Percentiles rank a stretch among this genome's conserved stretches.
phyloP scores from a whole-genome alignment of 805 yeast species.

The Cephaloascus albidus region DNA sequence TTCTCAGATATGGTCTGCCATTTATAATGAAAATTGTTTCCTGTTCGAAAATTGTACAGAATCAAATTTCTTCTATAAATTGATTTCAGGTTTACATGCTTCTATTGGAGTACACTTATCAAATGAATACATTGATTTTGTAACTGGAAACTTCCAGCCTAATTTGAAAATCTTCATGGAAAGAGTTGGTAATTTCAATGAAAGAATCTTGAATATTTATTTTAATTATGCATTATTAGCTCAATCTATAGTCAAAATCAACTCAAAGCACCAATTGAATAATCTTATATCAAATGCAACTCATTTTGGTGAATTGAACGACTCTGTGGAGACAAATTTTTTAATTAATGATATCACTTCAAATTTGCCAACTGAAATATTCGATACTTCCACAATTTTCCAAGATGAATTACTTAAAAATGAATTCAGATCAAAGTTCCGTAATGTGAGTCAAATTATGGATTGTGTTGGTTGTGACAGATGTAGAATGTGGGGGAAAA shows the following conservation, averaged over 20 bases:
- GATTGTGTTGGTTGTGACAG: conserved; percentile 98
- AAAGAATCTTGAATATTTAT: conserved; percentile 80
- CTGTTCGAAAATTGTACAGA: conserved; percentile 63
- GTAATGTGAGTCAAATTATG: conserved; percentile 87
- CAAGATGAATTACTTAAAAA: conserved; percentile 42
- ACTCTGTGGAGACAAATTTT: conserved; percentile 9
- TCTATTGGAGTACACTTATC: conserved; percentile 90
- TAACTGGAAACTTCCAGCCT: conserved; percentile 78
- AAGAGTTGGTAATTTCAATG: conserved; percentile 85
- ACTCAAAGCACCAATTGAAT: conserved; percentile 9
- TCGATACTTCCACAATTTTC: background rate
- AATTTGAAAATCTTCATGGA: conserved; percentile 74
- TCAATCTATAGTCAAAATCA: conserved; percentile 64
- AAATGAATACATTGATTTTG: conserved; percentile 63
- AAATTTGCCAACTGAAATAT: background rate
- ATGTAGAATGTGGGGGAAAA: conserved; percentile 96
- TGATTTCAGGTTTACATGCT: conserved; percentile 91
- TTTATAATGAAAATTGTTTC: conserved; percentile 88
- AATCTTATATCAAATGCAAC: background rate
- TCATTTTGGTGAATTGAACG: conserved; percentile 10
- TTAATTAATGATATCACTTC: background rate
- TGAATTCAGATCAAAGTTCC: conserved; percentile 80
- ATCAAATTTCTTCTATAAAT: conserved; percentile 77
- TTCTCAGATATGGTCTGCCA: conserved; percentile 85
- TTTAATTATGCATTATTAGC: conserved; percentile 86